Base-by-base conservation (phyloP, 2,329 filamentous ascomycete genomes). In the Tolypocladium inflatum region DNA sequence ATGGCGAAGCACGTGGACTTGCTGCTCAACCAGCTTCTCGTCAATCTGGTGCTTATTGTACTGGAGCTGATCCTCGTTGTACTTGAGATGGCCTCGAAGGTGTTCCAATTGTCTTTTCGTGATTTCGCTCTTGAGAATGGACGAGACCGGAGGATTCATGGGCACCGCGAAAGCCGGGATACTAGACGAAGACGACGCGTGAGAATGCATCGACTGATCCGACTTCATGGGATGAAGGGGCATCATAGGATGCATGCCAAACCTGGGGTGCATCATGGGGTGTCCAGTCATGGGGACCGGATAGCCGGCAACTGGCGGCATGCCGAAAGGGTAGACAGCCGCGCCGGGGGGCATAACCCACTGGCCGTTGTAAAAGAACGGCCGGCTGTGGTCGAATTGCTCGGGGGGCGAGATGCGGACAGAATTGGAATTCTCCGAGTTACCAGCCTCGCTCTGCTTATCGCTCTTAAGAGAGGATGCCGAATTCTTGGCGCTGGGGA, bases 11-110 rank as follows among this genome's bases (percentile, higher is more conserved):
- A 72, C 66, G 41, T 72, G 65, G 4, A 72, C 75, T 50, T 76
- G 74, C 33, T 70, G 64, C 60, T 78, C 74, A 67, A 83, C 78
- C 39, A 74, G 70, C 60, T 74, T 76, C 62, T 82, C 81, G 59
- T 86, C 83, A 61, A 86, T 83, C 63, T 86, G 83, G 61, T 86
- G 81, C 62, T 77, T 80, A 65, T 86, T 86, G 72, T 81, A 84
- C 56, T 78, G 76, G 51, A 86, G 68, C 62, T 87, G 83, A 59
- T 82, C 79, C 61, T 85, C 78, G 45, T 80, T 74, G 58, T 80
- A 79, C 64, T 78, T 81, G 59, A 86, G 73, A n/a, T 77, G 76
- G n/a, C 67, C 64, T 45, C 76, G 76, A 57, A 86, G 75, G 48
- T 72, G 70, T 26, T 78, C 75, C 55, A 85, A 77, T 63, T 85